Evolutionary conservation across 2,329 filamentous ascomycete genomes (phyloP), one percentile per base, ranked within the genome.

Genomic region (Truncatella angustata): DNA sequence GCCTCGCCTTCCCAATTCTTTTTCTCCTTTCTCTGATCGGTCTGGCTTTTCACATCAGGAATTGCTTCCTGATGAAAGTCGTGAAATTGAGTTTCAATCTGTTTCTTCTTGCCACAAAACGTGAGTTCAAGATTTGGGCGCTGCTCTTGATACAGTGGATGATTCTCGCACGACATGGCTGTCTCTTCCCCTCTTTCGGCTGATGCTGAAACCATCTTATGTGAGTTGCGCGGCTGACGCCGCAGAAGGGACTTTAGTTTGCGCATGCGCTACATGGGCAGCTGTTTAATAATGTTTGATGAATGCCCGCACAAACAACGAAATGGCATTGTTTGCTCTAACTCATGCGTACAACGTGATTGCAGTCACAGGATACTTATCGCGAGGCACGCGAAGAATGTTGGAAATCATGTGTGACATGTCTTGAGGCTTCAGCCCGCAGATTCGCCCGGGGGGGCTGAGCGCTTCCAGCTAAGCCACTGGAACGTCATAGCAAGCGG

Each of bases 41-140:
- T n/a, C n/a, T n/a, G n/a, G n/a, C n/a, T n/a, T 12, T 32, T 24
- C 6, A 34, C n/a, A 10, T 21, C 43, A 6, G n/a, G 23, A 5
- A 6, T 16, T 11, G n/a, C 23, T 20, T 46, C 21, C 16, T 46
- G 5, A 4, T 16, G 43, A 16, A 46, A 46, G 23, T 46, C 14
- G 18, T 49, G 45, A 37, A 37, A 37, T n/a, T 36, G 32, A 5
- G 18, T n/a, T 28, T 11, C 44, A 47, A 47, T 47, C 20, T 47
- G 44, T 4, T 10, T 9, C 11, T 7, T 14, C 40, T 44, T 44
- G 40, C 20, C 40, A 6, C 9, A 12, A 44, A 44, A 44, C 4
- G 10, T 44, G 40, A 5, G 4, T 9, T 44, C 40, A 10, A 44
- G 21, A 5, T 44, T 21, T 21, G 21, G 24, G 16, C 40, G 40